Percentiles rank a stretch among this genome's conserved stretches.
Evolutionary conservation across 2,329 filamentous ascomycete species (phyloP).

Genomic region (Verticillium tricorpus): DNA sequence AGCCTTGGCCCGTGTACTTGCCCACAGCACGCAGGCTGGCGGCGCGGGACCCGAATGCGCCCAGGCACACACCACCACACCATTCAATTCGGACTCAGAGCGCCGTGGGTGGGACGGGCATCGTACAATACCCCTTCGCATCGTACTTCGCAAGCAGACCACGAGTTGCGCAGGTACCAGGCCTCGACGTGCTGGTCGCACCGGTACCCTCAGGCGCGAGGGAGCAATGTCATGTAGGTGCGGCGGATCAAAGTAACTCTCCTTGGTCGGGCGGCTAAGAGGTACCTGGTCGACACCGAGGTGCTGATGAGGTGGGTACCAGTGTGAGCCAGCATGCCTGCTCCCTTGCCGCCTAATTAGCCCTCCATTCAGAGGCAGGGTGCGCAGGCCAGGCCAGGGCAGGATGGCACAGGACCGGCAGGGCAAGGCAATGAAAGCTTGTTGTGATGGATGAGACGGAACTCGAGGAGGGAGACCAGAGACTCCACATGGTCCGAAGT

Average conservation of each 20-base stretch:
- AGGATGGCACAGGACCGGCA: background rate
- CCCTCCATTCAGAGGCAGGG: background rate
- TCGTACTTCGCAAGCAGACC: background rate
- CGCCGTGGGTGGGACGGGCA: too few species aligned
- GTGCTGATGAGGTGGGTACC: background rate
- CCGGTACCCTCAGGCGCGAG: background rate
- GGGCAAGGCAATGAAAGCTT: background rate
- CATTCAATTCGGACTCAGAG: too few species aligned
- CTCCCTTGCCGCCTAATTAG: background rate
- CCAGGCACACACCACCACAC: too few species aligned
- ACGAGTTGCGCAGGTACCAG: background rate
- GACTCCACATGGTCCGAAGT: background rate
- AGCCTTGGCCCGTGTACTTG: background rate
- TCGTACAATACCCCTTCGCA: background rate
- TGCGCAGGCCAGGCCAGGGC: background rate
- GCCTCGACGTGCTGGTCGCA: too few species aligned
- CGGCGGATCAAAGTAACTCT: background rate
- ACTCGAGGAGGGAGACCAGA: background rate
- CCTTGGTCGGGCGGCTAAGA: background rate
- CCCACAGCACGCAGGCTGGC: too few species aligned
- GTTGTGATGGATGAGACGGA: background rate
- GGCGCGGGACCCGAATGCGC: too few species aligned
- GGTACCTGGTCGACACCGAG: background rate
- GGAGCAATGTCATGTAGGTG: background rate
- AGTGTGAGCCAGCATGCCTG: background rate